Base-by-base conservation (phyloP, 2,329 filamentous ascomycete species). In the Calonectria honghensis region DNA sequence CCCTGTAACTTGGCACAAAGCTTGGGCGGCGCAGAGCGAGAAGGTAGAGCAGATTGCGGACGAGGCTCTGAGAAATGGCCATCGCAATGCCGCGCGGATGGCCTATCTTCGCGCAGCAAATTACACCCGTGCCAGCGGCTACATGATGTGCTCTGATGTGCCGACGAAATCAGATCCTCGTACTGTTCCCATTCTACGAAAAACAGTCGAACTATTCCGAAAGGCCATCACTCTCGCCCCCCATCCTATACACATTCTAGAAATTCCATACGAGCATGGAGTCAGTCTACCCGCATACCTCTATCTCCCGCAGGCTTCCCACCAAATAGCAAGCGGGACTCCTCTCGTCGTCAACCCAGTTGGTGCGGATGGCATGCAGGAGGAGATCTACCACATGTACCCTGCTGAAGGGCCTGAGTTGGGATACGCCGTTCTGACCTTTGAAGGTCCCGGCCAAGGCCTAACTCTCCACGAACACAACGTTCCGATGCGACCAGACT, bases 401-500 rank as follows among this genome's bases (percentile, higher is more conserved):
- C 70, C 80, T 0, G 77, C 81, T 1, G 77, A 50, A 0, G 86
- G 76, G 0, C 78, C 76, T 0, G 75, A 76, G 0, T 68, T 81
- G 0, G 87, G 88, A 0, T 89, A 89, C 68, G 87, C 87, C 0
- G 83, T 85, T 1, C 68, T 89, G 6, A 87, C 82, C 0, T 87
- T 88, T 50, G 87, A 89, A 2, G 87, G 87, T 0, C 88, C 88
- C 0, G 87, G 87, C 0, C 87, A 89, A 72, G 87, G 87, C 0
- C 77, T 87, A 6, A 73, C 82, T 4, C 80, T 87, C 0, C 79
- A 80, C 1, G 75, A 77, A 0, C 69, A 84, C 35, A 75, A 79
- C 45, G 39, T 84, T 6, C 68, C 51, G 1, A 79, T 87, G 73
- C 81, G 85, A 0, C 83, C 84, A 0, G 85, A 87, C 74, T 87